Evolutionary conservation across 164 flowering plant genomes (phyloP).

Genomic region (Umbilicus rupestris): DNA sequence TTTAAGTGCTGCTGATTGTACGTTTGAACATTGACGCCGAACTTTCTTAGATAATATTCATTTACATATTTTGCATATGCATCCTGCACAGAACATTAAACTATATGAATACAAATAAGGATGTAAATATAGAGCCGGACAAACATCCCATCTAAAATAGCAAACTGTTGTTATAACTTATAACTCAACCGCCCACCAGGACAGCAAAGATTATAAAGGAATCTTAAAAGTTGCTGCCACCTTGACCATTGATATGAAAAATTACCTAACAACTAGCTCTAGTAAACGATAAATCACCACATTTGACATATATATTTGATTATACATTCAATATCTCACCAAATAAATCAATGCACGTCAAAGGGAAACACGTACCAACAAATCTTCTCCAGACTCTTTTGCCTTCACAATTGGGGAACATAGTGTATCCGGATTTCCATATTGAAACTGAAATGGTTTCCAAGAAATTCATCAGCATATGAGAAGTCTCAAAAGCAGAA

Average conservation of each 20-base stretch:
- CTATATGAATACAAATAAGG: no score
- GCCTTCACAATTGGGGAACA: slow-evolving; percentile 81
- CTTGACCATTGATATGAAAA: not conserved
- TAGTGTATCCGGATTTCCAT: slow-evolving; percentile 87
- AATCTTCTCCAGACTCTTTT: slow-evolving; percentile 53
- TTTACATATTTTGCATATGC: slow-evolving; percentile 77
- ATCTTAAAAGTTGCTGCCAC: not conserved
- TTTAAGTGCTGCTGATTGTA: slow-evolving; percentile 59
- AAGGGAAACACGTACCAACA: slow-evolving; percentile 54
- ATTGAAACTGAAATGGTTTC: slow-evolving; percentile 62
- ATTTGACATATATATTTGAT: not conserved
- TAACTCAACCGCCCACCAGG: no score
- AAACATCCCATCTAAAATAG: no score
- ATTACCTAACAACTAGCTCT: not conserved
- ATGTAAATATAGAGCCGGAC: no score
- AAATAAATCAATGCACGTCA: not conserved
- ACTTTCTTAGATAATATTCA: slow-evolving; percentile 39
- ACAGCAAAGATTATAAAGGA: not conserved
- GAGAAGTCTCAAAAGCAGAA: not conserved
- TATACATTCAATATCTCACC: not conserved
- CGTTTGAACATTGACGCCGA: slow-evolving; percentile 41
- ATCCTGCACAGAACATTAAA: slow-evolving; percentile 33
- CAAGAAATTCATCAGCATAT: not conserved
- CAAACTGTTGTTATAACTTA: no score
- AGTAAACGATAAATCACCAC: not conserved